These are phyloP conservation scores for Tarenaya hassleriana DNA, from an alignment of 345 rosid genomes.

Conservation along the genomic window DNA sequence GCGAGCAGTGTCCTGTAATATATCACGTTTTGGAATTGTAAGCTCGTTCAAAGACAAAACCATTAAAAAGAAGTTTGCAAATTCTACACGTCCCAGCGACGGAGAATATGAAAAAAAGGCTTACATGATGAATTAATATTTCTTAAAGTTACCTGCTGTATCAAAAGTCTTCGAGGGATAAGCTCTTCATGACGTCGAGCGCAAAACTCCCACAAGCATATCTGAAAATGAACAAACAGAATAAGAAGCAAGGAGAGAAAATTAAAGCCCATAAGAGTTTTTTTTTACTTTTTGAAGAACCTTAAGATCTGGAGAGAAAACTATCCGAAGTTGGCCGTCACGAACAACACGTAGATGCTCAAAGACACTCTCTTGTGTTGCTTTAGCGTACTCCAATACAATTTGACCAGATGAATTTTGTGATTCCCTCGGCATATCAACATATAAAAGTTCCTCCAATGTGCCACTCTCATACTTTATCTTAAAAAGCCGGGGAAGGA, in stretches of 20 bases:
- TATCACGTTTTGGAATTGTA: not conserved
- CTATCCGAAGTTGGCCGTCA: conserved; percentile 92
- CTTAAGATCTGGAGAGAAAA: conserved; percentile 94
- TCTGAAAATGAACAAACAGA: conserved; percentile 36
- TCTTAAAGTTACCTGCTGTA: conserved; percentile 70
- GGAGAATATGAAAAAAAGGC: too few species aligned
- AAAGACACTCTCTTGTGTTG: conserved; percentile 97
- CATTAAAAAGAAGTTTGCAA: not conserved
- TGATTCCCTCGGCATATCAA: conserved; percentile 96
- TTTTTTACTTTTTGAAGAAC: conserved; percentile 38
- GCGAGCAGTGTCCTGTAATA: not conserved
- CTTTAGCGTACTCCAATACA: conserved; percentile 96
- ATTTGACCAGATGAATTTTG: conserved; percentile 88
- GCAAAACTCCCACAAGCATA: conserved; percentile 98
- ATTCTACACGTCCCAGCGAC: too few species aligned
- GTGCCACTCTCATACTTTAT: conserved; percentile 99
- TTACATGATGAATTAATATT: not conserved
- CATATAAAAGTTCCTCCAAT: conserved; percentile 85
- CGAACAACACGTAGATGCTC: conserved; percentile 99
- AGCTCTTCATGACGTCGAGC: conserved; percentile 98
- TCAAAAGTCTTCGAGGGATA: conserved; percentile 79
- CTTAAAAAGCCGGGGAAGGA: conserved; percentile 97
- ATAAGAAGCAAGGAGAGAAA: conserved; percentile 11
- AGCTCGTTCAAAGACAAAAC: not conserved
- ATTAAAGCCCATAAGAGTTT: not conserved